These are phyloP conservation scores for Chalciporus piperatus DNA, from an alignment of 768 basidiomycete species.

Conservation along the genomic window DNA sequence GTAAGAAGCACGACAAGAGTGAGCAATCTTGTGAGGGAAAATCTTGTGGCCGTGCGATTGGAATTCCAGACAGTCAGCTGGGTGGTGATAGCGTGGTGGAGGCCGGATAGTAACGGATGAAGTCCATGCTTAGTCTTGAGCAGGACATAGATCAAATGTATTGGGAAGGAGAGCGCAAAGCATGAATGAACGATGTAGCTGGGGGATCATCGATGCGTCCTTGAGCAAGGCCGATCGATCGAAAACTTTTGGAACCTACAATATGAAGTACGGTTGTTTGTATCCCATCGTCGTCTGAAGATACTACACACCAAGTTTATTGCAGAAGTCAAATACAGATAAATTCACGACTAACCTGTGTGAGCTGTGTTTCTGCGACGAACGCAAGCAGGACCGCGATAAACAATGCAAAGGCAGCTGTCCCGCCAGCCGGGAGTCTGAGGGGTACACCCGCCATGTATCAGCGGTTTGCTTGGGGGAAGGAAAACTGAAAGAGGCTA, in stretches of 20 bases:
- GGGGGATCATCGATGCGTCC: slow-evolving; percentile 2
- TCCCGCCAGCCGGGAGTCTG: slow-evolving; percentile 43
- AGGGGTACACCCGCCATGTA: not conserved
- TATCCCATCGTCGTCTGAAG: slow-evolving; percentile 76
- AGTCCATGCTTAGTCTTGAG: slow-evolving; percentile 47
- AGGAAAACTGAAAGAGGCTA: not conserved
- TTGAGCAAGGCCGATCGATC: not conserved
- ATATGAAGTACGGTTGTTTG: slow-evolving; percentile 85
- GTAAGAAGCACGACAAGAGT: slow-evolving; percentile 22
- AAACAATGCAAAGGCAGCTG: slow-evolving; percentile 53
- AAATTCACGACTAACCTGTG: slow-evolving; percentile 51
- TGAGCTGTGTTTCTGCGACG: slow-evolving; percentile 71
- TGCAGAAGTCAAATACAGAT: not conserved
- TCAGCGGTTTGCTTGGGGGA: not conserved
- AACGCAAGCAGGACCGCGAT: slow-evolving; percentile 63
- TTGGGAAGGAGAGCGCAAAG: slow-evolving; percentile 74
- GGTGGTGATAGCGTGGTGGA: slow-evolving; percentile 46
- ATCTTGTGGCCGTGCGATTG: slow-evolving; percentile 8
- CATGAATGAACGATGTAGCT: slow-evolving; percentile 88
- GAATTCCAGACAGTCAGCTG: slow-evolving; percentile 18
- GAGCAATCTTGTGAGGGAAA: slow-evolving; percentile 36
- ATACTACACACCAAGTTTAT: slow-evolving; percentile 47
- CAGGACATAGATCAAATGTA: slow-evolving; percentile 71
- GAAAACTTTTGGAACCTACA: slow-evolving; percentile 47
- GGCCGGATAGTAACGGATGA: slow-evolving; percentile 46